A percentile compares a stretch with the other conserved stretches of the same genome.
Conservation (phyloP, 129 eudicot species). For the Flaveria robusta region DNA sequence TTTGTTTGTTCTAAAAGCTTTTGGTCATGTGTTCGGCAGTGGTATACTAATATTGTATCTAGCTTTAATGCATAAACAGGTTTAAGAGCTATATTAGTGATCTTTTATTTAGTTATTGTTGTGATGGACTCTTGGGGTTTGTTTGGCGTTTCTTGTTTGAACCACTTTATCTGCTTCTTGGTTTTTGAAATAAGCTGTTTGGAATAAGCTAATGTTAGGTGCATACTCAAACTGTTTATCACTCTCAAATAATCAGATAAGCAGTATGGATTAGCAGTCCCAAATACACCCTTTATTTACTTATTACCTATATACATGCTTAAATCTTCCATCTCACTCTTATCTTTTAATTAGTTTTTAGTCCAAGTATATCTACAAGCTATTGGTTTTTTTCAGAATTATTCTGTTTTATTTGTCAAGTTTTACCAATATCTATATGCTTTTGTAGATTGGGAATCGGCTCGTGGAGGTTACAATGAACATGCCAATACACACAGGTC, state of each 20-base stretch:
- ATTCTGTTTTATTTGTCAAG: background rate
- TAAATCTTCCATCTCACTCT: background rate
- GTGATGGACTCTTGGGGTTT: background rate
- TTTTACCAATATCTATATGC: slow-evolving; percentile 11
- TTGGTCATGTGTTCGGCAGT: slow-evolving; percentile 5
- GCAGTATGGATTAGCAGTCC: background rate
- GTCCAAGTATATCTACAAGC: background rate
- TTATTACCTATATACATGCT: background rate
- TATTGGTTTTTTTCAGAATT: background rate
- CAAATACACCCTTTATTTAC: background rate
- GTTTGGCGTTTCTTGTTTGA: background rate
- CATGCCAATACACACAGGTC: slow-evolving; percentile 68
- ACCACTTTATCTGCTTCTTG: background rate
- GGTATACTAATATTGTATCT: slow-evolving; percentile 8
- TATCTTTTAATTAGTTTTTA: background rate
- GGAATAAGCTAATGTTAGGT: background rate
- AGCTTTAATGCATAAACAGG: background rate
- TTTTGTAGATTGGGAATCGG: slow-evolving; percentile 83
- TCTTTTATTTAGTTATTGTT: background rate
- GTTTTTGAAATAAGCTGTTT: slow-evolving; percentile 2
- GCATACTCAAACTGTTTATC: background rate
- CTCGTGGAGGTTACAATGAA: slow-evolving; percentile 74
- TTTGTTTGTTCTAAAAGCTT: slow-evolving; percentile 4
- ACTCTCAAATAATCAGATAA: background rate
- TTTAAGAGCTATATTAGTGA: background rate